Conservation (phyloP, 2,329 filamentous ascomycete species). For the Pseudogymnoascus sp. region DNA sequence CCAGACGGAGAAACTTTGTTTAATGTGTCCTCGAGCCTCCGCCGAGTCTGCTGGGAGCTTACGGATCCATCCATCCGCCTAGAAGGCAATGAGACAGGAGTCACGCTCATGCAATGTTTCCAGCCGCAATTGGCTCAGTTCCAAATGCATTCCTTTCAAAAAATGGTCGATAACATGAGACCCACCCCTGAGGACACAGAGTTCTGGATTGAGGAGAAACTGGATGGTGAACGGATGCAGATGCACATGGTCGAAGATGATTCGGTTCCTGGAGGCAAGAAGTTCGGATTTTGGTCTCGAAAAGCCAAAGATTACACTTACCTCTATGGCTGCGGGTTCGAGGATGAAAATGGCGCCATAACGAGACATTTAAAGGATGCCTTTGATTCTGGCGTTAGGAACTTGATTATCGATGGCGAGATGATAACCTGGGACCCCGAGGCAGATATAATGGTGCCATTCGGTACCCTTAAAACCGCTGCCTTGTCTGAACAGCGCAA, state of each 20-base stretch:
- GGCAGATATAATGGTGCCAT: conserved; percentile 74
- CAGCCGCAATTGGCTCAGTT: conserved; percentile 93
- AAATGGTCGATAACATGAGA: conserved; percentile 63
- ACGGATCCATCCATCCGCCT: conserved; percentile 65
- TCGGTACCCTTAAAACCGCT: conserved; percentile 89
- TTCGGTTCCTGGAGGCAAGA: conserved; percentile 56
- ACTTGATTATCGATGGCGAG: conserved; percentile 88
- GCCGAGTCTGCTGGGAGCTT: conserved; percentile 91
- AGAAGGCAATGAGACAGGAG: conserved; percentile 64
- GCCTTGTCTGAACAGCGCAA: conserved; percentile 74
- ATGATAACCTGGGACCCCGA: conserved; percentile 98
- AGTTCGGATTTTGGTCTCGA: conserved; percentile 86
- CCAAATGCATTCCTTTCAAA: conserved; percentile 73
- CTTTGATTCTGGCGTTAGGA: conserved; percentile 70
- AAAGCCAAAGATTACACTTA: conserved; percentile 97
- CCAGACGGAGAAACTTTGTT: conserved; percentile 71
- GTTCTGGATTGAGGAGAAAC: conserved; percentile 97
- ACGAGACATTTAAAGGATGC: conserved; percentile 72
- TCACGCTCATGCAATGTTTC: conserved; percentile 87
- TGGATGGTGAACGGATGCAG: conserved; percentile 96
- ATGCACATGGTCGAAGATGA: conserved; percentile 79
- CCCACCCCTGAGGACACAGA: conserved; percentile 61
- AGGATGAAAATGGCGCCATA: conserved; percentile 67
- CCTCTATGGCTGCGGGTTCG: conserved; percentile 72
- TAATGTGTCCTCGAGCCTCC: conserved; percentile 82